Conservation (phyloP, 2,329 filamentous ascomycete species). For the Colletotrichum scovillei region DNA sequence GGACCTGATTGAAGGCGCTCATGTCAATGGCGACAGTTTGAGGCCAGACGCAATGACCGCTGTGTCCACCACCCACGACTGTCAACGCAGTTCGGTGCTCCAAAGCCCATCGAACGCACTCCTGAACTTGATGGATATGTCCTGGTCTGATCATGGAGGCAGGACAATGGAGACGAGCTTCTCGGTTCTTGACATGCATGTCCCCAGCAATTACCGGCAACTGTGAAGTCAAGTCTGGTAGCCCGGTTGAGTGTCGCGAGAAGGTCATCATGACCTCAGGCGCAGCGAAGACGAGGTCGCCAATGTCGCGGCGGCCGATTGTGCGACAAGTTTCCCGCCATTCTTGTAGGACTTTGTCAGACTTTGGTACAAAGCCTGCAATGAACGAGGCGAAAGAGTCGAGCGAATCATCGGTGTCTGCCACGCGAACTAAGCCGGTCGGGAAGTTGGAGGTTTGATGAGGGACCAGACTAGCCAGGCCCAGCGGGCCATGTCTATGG, state of each 20-base stretch:
- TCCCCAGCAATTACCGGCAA: conserved; percentile 49
- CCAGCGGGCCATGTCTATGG: conserved; percentile 59
- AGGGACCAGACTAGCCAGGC: conserved; percentile 60
- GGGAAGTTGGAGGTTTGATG: conserved; percentile 59
- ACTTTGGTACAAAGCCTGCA: conserved; percentile 54
- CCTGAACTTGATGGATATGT: conserved; percentile 59
- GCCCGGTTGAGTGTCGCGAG: conserved; percentile 53
- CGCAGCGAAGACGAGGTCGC: conserved; percentile 57
- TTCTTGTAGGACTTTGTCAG: conserved; percentile 45
- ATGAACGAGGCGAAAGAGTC: conserved; percentile 66
- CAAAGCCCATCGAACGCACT: conserved; percentile 67
- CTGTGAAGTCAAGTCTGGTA: conserved; percentile 54
- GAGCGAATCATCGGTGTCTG: conserved; percentile 56
- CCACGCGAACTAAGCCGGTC: conserved; percentile 54
- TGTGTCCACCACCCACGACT: conserved; percentile 69
- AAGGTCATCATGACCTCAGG: conserved; percentile 65
- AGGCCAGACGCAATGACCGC: conserved; percentile 66
- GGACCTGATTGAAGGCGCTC: conserved; percentile 62
- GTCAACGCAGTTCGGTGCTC: conserved; percentile 57
- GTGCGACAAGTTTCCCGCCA: conserved; percentile 66
- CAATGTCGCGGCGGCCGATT: conserved; percentile 53
- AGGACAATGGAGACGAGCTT: conserved; percentile 58
- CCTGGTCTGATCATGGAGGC: conserved; percentile 59
- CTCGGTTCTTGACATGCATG: conserved; percentile 59
- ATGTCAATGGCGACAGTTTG: conserved; percentile 69